Evolutionary conservation across 495 filamentous ascomycete species (phyloP).

Genomic region (Trypethelium eluteriae): DNA sequence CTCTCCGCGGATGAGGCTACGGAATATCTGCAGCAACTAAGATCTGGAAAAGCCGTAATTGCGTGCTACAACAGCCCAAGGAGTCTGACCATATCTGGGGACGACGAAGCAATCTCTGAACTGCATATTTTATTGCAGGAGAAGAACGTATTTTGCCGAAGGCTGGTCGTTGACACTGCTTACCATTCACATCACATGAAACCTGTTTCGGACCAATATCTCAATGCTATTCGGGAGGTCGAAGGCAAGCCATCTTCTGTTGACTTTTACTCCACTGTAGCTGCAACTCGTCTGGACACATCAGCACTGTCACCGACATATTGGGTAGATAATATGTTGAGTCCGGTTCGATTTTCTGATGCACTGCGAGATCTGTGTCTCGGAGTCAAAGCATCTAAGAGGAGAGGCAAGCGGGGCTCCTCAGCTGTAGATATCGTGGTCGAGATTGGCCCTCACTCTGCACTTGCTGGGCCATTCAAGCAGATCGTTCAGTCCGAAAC

Average conservation of each 20-base stretch:
- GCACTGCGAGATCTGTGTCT: not conserved
- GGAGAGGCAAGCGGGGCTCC: not conserved
- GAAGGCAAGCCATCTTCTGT: not conserved
- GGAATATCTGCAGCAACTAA: not conserved
- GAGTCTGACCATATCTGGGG: conserved; percentile 32
- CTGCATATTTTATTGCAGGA: not conserved
- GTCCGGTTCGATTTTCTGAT: conserved; percentile 4
- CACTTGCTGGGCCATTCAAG: conserved; percentile 14
- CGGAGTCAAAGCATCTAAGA: not conserved
- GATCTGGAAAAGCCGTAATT: not conserved
- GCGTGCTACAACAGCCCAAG: conserved; percentile 36
- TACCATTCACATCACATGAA: conserved; percentile 57
- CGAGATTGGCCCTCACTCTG: conserved; percentile 19
- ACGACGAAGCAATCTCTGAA: conserved; percentile 19
- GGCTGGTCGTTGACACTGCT: conserved; percentile 7
- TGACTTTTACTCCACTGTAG: not conserved
- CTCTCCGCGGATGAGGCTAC: not conserved
- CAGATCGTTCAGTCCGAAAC: not conserved
- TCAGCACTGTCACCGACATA: conserved; percentile 5
- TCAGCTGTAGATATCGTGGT: conserved; percentile 12
- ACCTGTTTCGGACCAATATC: conserved; percentile 10
- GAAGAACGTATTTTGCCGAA: conserved; percentile 3
- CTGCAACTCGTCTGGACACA: not conserved
- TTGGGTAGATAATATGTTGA: conserved; percentile 20
- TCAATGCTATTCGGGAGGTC: not conserved